These are phyloP conservation scores for Kodamaea hsintzibuensis DNA, from an alignment of 805 yeast species.

Conservation along the genomic window DNA sequence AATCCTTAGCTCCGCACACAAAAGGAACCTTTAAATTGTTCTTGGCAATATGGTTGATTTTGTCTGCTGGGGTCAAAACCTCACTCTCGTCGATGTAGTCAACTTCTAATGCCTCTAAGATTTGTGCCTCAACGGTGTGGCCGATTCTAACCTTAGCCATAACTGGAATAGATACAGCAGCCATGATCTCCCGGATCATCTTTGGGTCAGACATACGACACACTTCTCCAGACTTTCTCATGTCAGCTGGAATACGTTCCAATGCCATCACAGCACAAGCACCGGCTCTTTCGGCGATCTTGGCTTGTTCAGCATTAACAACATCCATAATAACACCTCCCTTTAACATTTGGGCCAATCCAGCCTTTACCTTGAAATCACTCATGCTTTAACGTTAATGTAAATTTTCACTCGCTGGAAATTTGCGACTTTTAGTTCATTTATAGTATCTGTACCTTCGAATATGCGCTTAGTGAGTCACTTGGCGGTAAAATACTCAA, in stretches of 20 bases:
- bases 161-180: conserved; percentile 67
- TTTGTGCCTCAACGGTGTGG: conserved; percentile 79
- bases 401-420: neutral
- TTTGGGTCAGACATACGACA: conserved; percentile 86
- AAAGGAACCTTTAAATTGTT: conserved; percentile 66
- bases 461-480: conserved; percentile 1
- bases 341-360: conserved; percentile 83
- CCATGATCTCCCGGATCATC: conserved; percentile 75
- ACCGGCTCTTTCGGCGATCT: conserved; percentile 78
- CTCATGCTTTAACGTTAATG: conserved; percentile 18
- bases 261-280: conserved; percentile 91
- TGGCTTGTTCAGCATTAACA: conserved; percentile 77
- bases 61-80: conserved; percentile 82
- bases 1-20: conserved; percentile 80
- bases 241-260: conserved; percentile 83
- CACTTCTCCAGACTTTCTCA: conserved; percentile 78
- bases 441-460: neutral
- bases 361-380: conserved; percentile 62
- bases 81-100: conserved; percentile 86
- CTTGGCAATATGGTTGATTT: conserved; percentile 62
- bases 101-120: conserved; percentile 66
- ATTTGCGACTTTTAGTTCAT: neutral
- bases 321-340: conserved; percentile 79
- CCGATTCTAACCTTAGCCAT: conserved; percentile 90
- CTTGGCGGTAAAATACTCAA: neutral